Evolutionary conservation across 176 grass and related monocot genomes (phyloP), one percentile per base, ranked within the genome.

Genomic region (Bromus sterilis): DNA sequence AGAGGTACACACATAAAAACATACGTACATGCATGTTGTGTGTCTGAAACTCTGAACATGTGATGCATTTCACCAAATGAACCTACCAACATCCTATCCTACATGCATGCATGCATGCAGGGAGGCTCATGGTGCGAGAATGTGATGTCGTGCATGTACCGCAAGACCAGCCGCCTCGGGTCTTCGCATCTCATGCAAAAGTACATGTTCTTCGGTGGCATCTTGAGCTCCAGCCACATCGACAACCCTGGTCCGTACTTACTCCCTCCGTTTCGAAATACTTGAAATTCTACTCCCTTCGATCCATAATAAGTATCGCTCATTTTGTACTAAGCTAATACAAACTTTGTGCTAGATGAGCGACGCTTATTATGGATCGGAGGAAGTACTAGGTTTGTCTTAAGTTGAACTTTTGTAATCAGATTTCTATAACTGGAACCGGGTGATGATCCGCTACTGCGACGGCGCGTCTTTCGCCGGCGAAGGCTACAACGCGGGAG

Each of bases 371-470:
- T n/a, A n/a, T n/a, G n/a, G n/a, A n/a, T n/a, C n/a, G n/a, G n/a
- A n/a, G n/a, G n/a, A n/a, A n/a, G n/a, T n/a, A n/a, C n/a, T n/a
- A n/a, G n/a, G n/a, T n/a, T n/a, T n/a, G n/a, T n/a, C n/a, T n/a
- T n/a, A n/a, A n/a, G n/a, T n/a, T n/a, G n/a, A n/a, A n/a, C n/a
- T n/a, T n/a, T n/a, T n/a, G n/a, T n/a, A n/a, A n/a, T n/a, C n/a
- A 97, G 95, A 98, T 78, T 98, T 98, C 82, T 93, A 93, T 85
- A 91, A 79, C 74, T 98, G 95, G 95, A 98, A 98, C 64, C 87
- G 92, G 82, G 92, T 92, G 37, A 87, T 71, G 60, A 68, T 98
- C 35, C 76, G 90, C 9, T 98, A 98, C 83, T 98, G 95, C 75
- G 95, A 98, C 78, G 80, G 95, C 55, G 92, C 81, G 21, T 98